Conservation (phyloP, 495 filamentous ascomycete species). For the Mycothermus thermophilus region DNA sequence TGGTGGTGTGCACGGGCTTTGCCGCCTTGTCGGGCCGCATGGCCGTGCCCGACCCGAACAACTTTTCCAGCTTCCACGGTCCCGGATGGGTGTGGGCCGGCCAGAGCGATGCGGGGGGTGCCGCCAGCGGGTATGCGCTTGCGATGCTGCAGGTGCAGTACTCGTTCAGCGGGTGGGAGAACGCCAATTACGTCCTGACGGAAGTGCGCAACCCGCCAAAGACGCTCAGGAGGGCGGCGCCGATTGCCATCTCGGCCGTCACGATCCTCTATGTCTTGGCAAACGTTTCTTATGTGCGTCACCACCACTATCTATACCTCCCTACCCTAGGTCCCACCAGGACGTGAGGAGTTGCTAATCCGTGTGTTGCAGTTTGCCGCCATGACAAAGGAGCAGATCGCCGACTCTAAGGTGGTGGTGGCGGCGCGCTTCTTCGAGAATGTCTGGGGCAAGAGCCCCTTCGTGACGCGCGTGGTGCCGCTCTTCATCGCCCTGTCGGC, state of each 20-base stretch:
- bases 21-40: constrained; percentile 19
- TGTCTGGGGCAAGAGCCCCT: constrained; percentile 31
- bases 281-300: constrained; percentile 35
- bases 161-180: constrained; percentile 47
- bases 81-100: background rate
- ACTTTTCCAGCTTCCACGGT: constrained; percentile 38
- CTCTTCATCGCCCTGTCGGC: constrained; percentile 51
- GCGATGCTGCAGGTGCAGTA: constrained; percentile 49
- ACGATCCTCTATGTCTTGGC: constrained; percentile 47
- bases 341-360: background rate
- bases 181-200: constrained; percentile 40
- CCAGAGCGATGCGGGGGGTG: background rate
- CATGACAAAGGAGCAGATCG: constrained; percentile 42
- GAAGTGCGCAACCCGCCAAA: constrained; percentile 44
- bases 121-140: constrained; percentile 35
- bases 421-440: constrained; percentile 49
- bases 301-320: too few species aligned
- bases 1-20: constrained; percentile 49
- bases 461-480: constrained; percentile 35
- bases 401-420: constrained; percentile 37
- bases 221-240: constrained; percentile 46
- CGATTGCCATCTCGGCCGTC: constrained; percentile 39
- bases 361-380: constrained; percentile 39
- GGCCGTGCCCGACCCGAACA: constrained; percentile 8
- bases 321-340: too few species aligned